phyloP scores from a whole-genome alignment of 164 flowering plant species.

The Paratinospora sagittata region DNA sequence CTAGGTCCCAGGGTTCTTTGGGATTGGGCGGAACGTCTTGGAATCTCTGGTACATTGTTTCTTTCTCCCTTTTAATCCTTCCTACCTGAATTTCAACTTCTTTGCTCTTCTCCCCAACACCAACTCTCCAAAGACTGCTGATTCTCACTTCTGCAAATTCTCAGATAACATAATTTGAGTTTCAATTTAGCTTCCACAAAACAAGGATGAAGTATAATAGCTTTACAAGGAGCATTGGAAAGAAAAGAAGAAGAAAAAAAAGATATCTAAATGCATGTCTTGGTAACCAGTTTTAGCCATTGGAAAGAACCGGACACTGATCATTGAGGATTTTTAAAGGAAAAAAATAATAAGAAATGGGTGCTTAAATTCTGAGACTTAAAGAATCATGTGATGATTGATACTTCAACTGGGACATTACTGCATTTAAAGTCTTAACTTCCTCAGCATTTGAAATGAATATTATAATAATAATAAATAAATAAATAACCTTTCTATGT shows the following conservation, averaged over 20 bases:
- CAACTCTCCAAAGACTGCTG: constrained; percentile 46
- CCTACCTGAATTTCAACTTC: constrained; percentile 73
- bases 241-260: neutral
- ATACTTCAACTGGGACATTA: no score
- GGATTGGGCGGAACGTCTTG: constrained; percentile 73
- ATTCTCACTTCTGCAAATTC: constrained; percentile 63
- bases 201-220: neutral
- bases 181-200: neutral
- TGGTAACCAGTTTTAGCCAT: neutral
- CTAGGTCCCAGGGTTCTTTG: constrained; percentile 94
- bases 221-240: neutral
- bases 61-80: constrained; percentile 69
- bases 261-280: neutral
- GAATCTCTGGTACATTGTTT: constrained; percentile 38
- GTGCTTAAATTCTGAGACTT: no score
- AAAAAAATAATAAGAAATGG: no score
- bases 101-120: constrained; percentile 76
- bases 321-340: no score
- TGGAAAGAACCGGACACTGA: neutral
- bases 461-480: neutral
- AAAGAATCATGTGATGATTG: no score
- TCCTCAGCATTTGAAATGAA: neutral
- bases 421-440: neutral
- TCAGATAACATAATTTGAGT: constrained; percentile 5
- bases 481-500: no score